Evolutionary conservation across 2,329 filamentous ascomycete species (phyloP).

Genomic region (Pseudocercospora fijiensis): DNA sequence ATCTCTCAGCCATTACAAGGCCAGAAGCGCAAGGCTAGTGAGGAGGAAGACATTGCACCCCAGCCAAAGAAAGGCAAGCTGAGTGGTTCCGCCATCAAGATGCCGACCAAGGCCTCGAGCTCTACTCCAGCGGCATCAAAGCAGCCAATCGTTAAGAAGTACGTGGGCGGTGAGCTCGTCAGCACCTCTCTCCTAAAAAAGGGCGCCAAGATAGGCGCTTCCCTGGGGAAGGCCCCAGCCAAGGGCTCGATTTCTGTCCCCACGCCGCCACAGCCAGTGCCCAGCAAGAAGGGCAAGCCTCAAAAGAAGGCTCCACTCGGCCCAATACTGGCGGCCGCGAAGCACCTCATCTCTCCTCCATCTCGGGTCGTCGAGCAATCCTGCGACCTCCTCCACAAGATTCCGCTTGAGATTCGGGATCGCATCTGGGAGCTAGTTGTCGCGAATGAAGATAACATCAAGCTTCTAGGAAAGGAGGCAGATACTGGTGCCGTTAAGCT

Average conservation of each 20-base stretch:
- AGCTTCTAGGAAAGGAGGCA: neutral
- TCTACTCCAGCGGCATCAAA: neutral
- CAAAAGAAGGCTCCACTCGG: neutral
- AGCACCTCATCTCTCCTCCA: neutral
- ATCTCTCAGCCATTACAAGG: neutral
- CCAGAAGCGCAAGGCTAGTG: neutral
- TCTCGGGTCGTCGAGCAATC: neutral
- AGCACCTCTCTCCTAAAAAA: neutral
- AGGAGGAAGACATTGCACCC: neutral
- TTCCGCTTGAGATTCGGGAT: neutral
- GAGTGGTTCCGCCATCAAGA: neutral
- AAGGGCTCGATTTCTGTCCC: neutral
- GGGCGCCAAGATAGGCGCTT: neutral
- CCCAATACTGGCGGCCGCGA: neutral
- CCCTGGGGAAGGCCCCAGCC: neutral
- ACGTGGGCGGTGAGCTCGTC: neutral
- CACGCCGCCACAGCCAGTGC: neutral
- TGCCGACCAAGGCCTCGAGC: neutral
- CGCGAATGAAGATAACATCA: neutral
- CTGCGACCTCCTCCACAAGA: neutral
- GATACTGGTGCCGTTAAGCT: neutral
- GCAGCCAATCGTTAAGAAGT: neutral
- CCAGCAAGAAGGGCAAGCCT: neutral
- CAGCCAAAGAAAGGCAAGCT: neutral
- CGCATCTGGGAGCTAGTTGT: neutral